phyloP scores from a whole-genome alignment of 495 filamentous ascomycete species.

The Trichoderma virens region DNA sequence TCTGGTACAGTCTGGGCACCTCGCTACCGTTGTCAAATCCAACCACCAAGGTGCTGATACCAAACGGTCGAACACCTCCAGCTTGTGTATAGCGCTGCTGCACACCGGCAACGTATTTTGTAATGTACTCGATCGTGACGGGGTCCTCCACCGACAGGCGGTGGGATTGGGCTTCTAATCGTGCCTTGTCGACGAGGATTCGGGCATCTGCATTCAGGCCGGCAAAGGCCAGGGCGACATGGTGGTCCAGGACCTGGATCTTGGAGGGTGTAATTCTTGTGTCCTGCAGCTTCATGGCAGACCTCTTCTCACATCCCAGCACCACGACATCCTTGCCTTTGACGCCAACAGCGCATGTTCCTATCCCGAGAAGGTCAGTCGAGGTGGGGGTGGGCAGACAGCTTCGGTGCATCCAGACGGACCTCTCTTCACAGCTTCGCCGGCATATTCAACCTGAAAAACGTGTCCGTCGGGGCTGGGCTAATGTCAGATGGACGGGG shows the following conservation, averaged over 20 bases:
- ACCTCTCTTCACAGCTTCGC: conserved; percentile 98
- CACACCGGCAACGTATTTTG: conserved; percentile 94
- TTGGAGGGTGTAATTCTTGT: conserved; percentile 98
- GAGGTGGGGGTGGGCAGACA: not conserved
- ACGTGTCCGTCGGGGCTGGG: conserved; percentile 95
- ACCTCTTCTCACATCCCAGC: conserved; percentile 95
- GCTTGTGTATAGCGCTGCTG: conserved; percentile 98
- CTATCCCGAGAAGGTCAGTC: conserved; percentile 36
- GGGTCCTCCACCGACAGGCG: conserved; percentile 97
- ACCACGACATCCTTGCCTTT: conserved; percentile 94
- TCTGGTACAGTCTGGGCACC: conserved; percentile 86
- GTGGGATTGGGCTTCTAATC: conserved; percentile 94
- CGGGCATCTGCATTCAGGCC: conserved; percentile 95
- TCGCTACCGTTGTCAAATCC: conserved; percentile 91
- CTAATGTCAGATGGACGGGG: conserved; percentile 25
- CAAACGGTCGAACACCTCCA: conserved; percentile 93
- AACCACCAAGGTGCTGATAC: conserved; percentile 93
- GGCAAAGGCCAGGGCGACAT: conserved; percentile 94
- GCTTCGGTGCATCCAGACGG: not conserved
- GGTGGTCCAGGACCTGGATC: conserved; percentile 87
- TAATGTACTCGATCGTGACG: conserved; percentile 97
- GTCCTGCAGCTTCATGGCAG: conserved; percentile 98
- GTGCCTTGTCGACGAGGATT: conserved; percentile 94
- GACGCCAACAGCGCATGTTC: conserved; percentile 95
- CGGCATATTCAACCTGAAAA: conserved; percentile 98